phyloP scores from a whole-genome alignment of 192 early-diverging fungal species.

The Coemansia sp. region DNA sequence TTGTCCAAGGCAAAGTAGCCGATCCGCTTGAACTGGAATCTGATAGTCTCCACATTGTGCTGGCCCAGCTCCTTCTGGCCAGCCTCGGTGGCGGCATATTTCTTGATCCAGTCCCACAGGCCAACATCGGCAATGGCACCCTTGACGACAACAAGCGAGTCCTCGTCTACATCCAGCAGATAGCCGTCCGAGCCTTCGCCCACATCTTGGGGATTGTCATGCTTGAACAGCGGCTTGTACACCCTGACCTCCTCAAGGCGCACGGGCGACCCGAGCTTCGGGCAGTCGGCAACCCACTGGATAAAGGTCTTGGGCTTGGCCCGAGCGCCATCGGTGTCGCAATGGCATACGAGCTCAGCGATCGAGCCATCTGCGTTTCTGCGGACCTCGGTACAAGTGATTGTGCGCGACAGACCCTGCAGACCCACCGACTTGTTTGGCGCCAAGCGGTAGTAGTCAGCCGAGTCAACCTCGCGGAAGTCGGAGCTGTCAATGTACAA shows the following conservation, averaged over 20 bases:
- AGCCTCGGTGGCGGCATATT: slow-evolving; percentile 42
- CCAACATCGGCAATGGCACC: slow-evolving; percentile 86
- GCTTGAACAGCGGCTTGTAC: slow-evolving; percentile 88
- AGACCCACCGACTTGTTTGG: slow-evolving; percentile 95
- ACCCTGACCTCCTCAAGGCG: slow-evolving; percentile 79
- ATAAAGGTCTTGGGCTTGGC: slow-evolving; percentile 96
- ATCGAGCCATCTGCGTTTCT: slow-evolving; percentile 83
- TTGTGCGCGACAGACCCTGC: slow-evolving; percentile 83
- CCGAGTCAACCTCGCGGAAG: slow-evolving; percentile 92
- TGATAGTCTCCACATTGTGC: slow-evolving; percentile 74
- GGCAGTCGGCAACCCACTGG: slow-evolving; percentile 96
- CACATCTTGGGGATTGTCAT: slow-evolving; percentile 84
- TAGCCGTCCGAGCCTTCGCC: slow-evolving; percentile 85
- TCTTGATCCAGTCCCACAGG: slow-evolving; percentile 67
- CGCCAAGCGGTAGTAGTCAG: slow-evolving; percentile 95
- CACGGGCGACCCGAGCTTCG: slow-evolving; percentile 82
- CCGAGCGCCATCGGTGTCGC: slow-evolving; percentile 70
- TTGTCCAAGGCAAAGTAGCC: slow-evolving; percentile 99
- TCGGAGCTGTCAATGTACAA: slow-evolving; percentile 97
- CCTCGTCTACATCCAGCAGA: slow-evolving; percentile 84
- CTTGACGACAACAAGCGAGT: slow-evolving; percentile 72
- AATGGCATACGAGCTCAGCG: slow-evolving; percentile 78
- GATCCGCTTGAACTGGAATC: slow-evolving; percentile 93
- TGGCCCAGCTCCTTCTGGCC: slow-evolving; percentile 61
- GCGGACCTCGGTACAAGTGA: slow-evolving; percentile 80